These are phyloP conservation scores for Tanacetum coccineum DNA, from an alignment of 129 eudicot genomes.

Conservation along the genomic window DNA sequence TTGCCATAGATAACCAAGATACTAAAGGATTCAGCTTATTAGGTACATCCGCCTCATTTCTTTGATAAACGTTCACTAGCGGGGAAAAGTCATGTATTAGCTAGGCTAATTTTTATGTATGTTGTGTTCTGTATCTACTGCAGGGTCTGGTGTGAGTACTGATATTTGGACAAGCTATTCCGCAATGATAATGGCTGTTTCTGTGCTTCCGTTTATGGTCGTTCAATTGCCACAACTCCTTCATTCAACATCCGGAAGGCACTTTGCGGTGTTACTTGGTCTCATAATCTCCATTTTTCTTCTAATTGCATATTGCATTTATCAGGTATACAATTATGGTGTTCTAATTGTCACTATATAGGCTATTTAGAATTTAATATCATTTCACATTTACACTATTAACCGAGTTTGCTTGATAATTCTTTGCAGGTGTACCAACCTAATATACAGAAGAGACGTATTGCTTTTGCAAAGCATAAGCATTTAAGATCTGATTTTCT, in stretches of 20 bases:
- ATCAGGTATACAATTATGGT: slow-evolving; percentile 51
- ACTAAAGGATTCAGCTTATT: slow-evolving; percentile 63
- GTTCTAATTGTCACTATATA: neutral
- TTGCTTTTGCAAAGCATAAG: slow-evolving; percentile 73
- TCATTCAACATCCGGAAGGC: slow-evolving; percentile 66
- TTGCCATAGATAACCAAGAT: slow-evolving; percentile 58
- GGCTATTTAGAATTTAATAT: neutral
- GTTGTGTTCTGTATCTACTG: slow-evolving; percentile 11
- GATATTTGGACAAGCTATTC: slow-evolving; percentile 94
- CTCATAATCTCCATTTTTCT: slow-evolving; percentile 55
- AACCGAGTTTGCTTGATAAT: slow-evolving; percentile 5
- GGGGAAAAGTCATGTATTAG: too few species aligned
- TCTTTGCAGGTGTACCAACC: slow-evolving; percentile 73
- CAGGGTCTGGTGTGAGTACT: slow-evolving; percentile 82
- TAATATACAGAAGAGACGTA: slow-evolving; percentile 59
- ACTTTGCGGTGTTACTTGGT: slow-evolving; percentile 60
- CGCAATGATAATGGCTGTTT: slow-evolving; percentile 75
- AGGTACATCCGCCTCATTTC: slow-evolving; percentile 39
- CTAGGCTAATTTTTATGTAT: neutral
- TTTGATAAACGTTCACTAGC: neutral
- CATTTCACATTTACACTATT: neutral
- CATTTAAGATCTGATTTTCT: slow-evolving; percentile 62
- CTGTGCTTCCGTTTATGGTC: slow-evolving; percentile 67
- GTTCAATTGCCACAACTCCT: slow-evolving; percentile 72
- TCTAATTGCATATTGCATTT: slow-evolving; percentile 69